Percentiles rank a stretch among this genome's conserved stretches.
Evolutionary conservation across 2,329 filamentous ascomycete genomes (phyloP).

Genomic region (Aspergillus felis): DNA sequence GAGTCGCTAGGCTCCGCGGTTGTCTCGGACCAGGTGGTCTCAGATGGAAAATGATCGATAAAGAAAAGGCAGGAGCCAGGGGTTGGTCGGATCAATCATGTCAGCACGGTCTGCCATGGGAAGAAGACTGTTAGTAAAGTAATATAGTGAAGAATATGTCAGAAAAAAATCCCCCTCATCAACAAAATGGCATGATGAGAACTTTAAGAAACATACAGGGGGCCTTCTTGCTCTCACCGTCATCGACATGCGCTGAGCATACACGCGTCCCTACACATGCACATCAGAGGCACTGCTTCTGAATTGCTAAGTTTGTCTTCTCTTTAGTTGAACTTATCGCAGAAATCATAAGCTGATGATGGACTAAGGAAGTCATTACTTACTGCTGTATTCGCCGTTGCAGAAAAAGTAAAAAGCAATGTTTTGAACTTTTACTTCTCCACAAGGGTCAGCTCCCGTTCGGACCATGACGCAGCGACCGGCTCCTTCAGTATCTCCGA

Average conservation of each 20-base stretch:
- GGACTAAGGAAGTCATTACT: slow-evolving; percentile 1
- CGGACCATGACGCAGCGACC: slow-evolving; percentile 34
- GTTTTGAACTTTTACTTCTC: slow-evolving; percentile 37
- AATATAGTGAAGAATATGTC: neutral
- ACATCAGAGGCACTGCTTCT: slow-evolving; percentile 15
- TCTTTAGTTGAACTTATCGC: neutral
- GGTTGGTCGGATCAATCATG: slow-evolving; percentile 28
- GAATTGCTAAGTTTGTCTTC: neutral
- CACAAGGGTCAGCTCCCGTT: slow-evolving; percentile 22
- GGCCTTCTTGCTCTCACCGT: slow-evolving; percentile 24
- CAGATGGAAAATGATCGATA: slow-evolving; percentile 19
- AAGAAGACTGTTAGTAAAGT: slow-evolving; percentile 10
- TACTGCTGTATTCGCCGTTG: slow-evolving; percentile 10
- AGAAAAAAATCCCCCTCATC: neutral
- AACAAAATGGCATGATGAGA: slow-evolving; percentile 14
- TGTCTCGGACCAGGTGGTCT: slow-evolving; percentile 18
- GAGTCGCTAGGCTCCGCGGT: slow-evolving; percentile 2
- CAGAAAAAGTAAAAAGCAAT: slow-evolving; percentile 17
- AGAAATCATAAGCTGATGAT: neutral
- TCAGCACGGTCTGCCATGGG: slow-evolving; percentile 23
- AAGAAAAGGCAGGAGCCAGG: slow-evolving; percentile 32
- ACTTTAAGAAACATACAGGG: slow-evolving; percentile 20
- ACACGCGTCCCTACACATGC: slow-evolving; percentile 18
- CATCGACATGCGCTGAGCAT: slow-evolving; percentile 14
- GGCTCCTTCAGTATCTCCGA: slow-evolving; percentile 27